Base-by-base conservation (phyloP, 805 yeast species). In the Nadsonia fulvescens region DNA sequence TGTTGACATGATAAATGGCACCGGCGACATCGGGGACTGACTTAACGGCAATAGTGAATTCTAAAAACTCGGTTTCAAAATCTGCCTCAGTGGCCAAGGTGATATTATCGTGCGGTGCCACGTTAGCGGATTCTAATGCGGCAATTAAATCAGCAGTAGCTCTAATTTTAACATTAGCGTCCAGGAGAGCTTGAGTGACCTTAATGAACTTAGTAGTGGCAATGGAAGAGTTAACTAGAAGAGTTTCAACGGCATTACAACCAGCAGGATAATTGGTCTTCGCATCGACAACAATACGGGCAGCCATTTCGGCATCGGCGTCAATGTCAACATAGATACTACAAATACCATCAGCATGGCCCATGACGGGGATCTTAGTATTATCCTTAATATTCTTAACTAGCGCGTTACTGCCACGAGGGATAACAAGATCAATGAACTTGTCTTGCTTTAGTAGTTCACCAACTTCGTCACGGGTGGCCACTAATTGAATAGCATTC, bases 331-430 rank as follows among this genome's bases (percentile, higher is more conserved):
- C 59, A 42, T 68, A 89, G 5, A 86, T 66, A 2, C 95, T 71
- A 52, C 98, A 89, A 33, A 86, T 74, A 24, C 99, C 99, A 51
- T 89, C 96, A 6, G 99, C 98, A 49, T 89, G 99, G 30, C 99
- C 99, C 45, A 89, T 54, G 5, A 89, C 98, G 4, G 99, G 96
- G 40, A 89, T 91, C 47, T 81, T 81, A 13, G 98, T 86, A 46
- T 68, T 67, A 14, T 66, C 62, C 53, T 91, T 89, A 49, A 89
- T 83, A 47, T 62, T 69, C 39, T 78, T 66, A 20, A 89, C 99
- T 32, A 89, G 62, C 36, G 71, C 86, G 43, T 89, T 89, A 15
- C 93, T 78, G n/a, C 99, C 99, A 43, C 99, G 66, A 33, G 99
- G 99, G 41, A 89, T 81, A 12, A 89, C 98, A 47, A 89, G 61